Conservation (phyloP, 108 stramenopile genomes). For the Phaeodactylum tricornutum region DNA sequence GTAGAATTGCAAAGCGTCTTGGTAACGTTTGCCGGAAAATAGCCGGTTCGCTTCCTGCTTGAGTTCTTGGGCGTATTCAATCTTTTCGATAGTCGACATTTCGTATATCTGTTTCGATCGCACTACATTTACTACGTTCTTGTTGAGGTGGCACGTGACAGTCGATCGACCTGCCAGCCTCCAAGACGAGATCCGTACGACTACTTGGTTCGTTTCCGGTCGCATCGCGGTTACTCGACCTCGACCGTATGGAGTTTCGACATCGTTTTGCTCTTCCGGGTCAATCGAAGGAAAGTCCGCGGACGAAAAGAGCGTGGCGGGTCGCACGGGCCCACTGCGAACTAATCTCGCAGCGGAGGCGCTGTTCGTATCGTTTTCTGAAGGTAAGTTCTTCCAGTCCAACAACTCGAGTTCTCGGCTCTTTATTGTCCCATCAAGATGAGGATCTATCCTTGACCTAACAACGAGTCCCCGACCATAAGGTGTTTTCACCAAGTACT, state of each 20-base stretch:
- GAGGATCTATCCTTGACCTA: no score
- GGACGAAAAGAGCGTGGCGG: conserved; percentile 41
- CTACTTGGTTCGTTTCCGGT: no score
- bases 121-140: conserved; percentile 33
- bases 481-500: conserved; percentile 54
- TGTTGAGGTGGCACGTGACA: conserved; percentile 43
- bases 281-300: conserved; percentile 41
- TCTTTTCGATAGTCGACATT: conserved; percentile 54
- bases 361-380: no score
- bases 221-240: conserved; percentile 31
- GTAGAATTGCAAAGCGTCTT: conserved; percentile 40
- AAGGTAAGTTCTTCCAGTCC: conserved; percentile 54
- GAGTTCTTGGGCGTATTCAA: conserved; percentile 36
- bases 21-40: conserved; percentile 43
- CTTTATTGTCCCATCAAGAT: no score
- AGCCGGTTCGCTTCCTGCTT: conserved; percentile 34
- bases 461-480: conserved; percentile 61
- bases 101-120: conserved; percentile 39
- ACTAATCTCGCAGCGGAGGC: no score
- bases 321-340: background rate
- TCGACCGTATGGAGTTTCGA: conserved; percentile 47
- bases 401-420: no score
- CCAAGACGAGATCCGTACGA: conserved; percentile 58
- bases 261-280: conserved; percentile 52
- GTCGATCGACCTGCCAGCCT: conserved; percentile 43